A percentile compares a stretch with the other conserved stretches of the same genome.
Conservation (phyloP, 331 rosid genomes). For the Dryas integrifolia region DNA sequence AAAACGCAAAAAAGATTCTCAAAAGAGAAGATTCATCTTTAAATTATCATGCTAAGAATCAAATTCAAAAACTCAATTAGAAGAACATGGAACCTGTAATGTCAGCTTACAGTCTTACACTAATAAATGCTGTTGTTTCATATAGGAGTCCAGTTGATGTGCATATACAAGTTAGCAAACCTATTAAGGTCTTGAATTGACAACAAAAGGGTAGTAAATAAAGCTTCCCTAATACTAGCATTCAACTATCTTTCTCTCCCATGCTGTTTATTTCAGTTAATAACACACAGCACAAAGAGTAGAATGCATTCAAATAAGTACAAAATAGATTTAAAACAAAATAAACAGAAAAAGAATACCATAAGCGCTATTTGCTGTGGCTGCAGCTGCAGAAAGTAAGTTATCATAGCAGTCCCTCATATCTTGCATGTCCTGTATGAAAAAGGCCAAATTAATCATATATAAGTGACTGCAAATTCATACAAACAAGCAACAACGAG, state of each 20-base stretch:
- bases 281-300: background rate
- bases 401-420: conserved; percentile 90
- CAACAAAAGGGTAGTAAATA: background rate
- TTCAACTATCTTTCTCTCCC: background rate
- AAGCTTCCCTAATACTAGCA: conserved; percentile 18
- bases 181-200: too few species aligned
- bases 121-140: background rate
- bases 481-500: conserved; percentile 1
- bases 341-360: conserved; percentile 38
- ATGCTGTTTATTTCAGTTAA: too few species aligned
- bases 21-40: too few species aligned
- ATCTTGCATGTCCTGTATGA: conserved; percentile 66
- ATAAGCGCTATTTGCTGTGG: conserved; percentile 90
- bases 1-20: too few species aligned
- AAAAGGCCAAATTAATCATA: conserved; percentile 16
- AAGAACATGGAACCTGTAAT: conserved; percentile 3
- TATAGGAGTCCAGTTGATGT: background rate
- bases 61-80: background rate
- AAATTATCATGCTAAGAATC: background rate
- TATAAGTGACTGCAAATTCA: conserved; percentile 1
- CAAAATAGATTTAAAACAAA: background rate
- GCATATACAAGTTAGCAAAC: background rate
- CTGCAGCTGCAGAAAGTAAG: conserved; percentile 97
- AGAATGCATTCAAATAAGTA: background rate
- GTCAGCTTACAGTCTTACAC: background rate